Evolutionary conservation across 2,329 filamentous ascomycete genomes (phyloP).

Genomic region (Stagonosporopsis chrysanthemi): DNA sequence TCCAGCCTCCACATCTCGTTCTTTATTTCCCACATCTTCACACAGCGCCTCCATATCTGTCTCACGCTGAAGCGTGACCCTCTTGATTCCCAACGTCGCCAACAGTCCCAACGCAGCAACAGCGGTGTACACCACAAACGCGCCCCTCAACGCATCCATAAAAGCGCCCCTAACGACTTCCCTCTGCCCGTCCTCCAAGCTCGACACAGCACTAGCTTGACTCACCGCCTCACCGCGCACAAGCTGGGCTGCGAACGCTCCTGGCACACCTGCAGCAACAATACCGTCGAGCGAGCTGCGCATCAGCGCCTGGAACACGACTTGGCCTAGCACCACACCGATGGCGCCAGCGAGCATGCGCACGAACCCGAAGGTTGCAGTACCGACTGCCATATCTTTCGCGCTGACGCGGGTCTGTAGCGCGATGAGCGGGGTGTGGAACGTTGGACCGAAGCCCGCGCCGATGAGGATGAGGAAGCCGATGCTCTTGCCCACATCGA

Average conservation of each 20-base stretch:
- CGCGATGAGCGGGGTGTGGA: conserved; percentile 61
- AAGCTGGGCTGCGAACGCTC: conserved; percentile 34
- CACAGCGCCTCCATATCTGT: background rate
- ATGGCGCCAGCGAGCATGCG: conserved; percentile 56
- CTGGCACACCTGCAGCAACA: conserved; percentile 27
- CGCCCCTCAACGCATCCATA: conserved; percentile 54
- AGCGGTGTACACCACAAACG: conserved; percentile 61
- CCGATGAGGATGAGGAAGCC: conserved; percentile 60
- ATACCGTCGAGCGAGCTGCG: conserved; percentile 48
- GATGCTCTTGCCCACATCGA: conserved; percentile 48
- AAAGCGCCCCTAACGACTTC: conserved; percentile 53
- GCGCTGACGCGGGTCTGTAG: conserved; percentile 67
- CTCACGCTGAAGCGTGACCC: conserved; percentile 33
- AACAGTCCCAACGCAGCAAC: conserved; percentile 47
- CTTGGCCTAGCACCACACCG: conserved; percentile 59
- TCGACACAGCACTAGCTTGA: conserved; percentile 31
- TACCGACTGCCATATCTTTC: conserved; percentile 60
- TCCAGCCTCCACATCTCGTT: background rate
- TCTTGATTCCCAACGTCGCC: conserved; percentile 45
- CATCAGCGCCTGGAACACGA: conserved; percentile 66
- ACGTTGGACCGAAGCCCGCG: conserved; percentile 61
- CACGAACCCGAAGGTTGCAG: conserved; percentile 59
- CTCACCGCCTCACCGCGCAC: conserved; percentile 44
- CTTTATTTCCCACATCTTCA: no score
- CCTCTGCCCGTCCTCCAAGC: conserved; percentile 41